Evolutionary conservation across 2,329 filamentous ascomycete genomes (phyloP).

Genomic region (Clonostachys rosea): DNA sequence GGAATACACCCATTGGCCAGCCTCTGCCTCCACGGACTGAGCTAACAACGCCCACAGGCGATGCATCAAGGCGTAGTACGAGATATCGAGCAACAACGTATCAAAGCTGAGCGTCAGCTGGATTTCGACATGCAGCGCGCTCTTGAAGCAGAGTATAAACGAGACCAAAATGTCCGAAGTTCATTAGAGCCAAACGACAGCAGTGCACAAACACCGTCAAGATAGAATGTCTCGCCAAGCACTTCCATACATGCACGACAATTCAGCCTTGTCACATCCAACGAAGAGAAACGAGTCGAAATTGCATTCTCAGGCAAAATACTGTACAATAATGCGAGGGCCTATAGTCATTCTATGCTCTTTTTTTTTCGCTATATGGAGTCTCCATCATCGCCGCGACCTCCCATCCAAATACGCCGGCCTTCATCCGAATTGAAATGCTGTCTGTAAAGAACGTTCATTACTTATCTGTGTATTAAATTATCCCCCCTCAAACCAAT

Average conservation of each 20-base stretch:
- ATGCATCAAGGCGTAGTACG: slow-evolving; percentile 95
- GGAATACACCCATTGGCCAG: background rate
- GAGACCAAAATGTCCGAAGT: slow-evolving; percentile 71
- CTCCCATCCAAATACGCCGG: too few relatives aligned
- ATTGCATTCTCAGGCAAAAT: too few relatives aligned
- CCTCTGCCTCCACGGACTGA: background rate
- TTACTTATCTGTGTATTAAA: background rate
- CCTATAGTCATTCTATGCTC: too few relatives aligned
- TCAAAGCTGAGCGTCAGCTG: slow-evolving; percentile 85
- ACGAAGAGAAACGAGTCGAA: too few relatives aligned
- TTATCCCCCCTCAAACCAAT: background rate
- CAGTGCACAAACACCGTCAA: background rate
- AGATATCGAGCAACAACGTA: slow-evolving; percentile 87
- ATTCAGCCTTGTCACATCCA: too few relatives aligned
- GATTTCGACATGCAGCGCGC: slow-evolving; percentile 91
- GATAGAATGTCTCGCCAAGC: background rate
- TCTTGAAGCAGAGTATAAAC: slow-evolving; percentile 85
- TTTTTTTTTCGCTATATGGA: background rate
- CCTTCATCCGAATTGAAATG: background rate
- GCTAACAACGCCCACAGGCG: slow-evolving; percentile 46
- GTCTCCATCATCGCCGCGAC: slow-evolving; percentile 1
- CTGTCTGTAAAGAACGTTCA: slow-evolving; percentile 3
- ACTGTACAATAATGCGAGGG: too few relatives aligned
- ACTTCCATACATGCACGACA: too few relatives aligned
- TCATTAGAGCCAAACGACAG: slow-evolving; percentile 15